Base-by-base conservation (phyloP, 2,329 filamentous ascomycete species). In the Colletotrichum somersetense region DNA sequence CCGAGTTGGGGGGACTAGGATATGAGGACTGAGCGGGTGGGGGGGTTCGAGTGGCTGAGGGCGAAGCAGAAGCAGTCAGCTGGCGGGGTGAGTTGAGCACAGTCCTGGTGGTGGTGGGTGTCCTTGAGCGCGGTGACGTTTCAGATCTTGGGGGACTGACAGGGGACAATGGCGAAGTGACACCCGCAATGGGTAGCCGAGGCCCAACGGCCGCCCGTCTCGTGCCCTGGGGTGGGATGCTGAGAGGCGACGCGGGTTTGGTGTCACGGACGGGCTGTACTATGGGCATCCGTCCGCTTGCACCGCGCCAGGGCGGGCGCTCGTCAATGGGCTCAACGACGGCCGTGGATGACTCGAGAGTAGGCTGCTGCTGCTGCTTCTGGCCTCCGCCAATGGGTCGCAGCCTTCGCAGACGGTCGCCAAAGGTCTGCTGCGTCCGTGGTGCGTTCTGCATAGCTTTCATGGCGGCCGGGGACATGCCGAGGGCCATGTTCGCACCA, bases 241-340 rank as follows among this genome's bases (percentile, higher is more conserved):
- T 86, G 53, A 92, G 80, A n/a, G 90, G 88, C 69, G 87, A 81
- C 18, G 86, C 87, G 71, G 84, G 82, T 53, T 83, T 83, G 46
- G 89, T 88, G 77, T 93, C 91, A 77, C 85, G 87, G 48, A 93
- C 87, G 4, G 92, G 90, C 56, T 87, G 86, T 44, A 93, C 87
- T 67, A 93, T 85, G 46, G 88, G 84, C 53, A 87, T 86, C 74
- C 92, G 89, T 38, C 93, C 93, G 78, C 91, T 94, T 48, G 90
- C 89, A 23, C 92, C 92, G 76, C 91, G 91, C 93, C 93, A 95
- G 69, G 90, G 86, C 6, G 90, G 89, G 30, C 86, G 84, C 63
- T 78, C 83, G 35, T 86, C 83, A 65, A 84, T 52, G 71, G 71
- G 33, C 16, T 58, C 58, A 18, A 18, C 5, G 23, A 71, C 63